Percentiles rank a stretch among this genome's conserved stretches.
Conservation (phyloP, 2,329 filamentous ascomycete species). For the Exophiala mesophila region DNA sequence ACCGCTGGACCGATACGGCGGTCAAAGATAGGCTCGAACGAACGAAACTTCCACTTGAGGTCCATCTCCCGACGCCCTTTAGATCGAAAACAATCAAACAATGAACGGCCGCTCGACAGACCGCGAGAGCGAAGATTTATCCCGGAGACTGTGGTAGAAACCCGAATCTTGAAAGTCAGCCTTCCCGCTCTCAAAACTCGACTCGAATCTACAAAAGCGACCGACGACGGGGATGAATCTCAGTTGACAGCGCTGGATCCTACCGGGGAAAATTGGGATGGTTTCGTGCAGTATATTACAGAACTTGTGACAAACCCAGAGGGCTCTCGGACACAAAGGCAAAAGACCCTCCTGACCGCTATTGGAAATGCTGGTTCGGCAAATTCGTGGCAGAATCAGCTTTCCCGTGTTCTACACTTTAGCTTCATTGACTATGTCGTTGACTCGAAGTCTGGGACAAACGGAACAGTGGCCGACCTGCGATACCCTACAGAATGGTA, state of each 20-base stretch:
- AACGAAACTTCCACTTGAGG: too few relatives aligned
- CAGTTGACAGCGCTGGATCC: constrained; percentile 20
- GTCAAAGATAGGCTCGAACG: too few relatives aligned
- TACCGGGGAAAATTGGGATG: constrained; percentile 8
- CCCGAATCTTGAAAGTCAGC: constrained; percentile 6
- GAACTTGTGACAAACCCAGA: constrained; percentile 3
- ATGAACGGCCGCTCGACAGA: constrained; percentile 26
- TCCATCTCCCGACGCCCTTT: too few relatives aligned
- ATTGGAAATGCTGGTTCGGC: constrained; percentile 8
- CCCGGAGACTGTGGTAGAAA: neutral
- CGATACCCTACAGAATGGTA: constrained; percentile 92
- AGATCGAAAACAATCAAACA: too few relatives aligned
- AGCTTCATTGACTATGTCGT: constrained; percentile 25
- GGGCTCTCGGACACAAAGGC: neutral
- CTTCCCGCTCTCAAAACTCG: constrained; percentile 10
- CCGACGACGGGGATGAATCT: constrained; percentile 9
- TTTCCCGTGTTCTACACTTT: constrained; percentile 20
- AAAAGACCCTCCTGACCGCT: constrained; percentile 11
- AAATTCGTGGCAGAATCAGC: constrained; percentile 7
- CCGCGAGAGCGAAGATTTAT: neutral
- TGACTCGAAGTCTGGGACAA: neutral
- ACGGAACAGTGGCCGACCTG: constrained; percentile 37
- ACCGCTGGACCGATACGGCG: too few relatives aligned
- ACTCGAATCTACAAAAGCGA: constrained; percentile 9
- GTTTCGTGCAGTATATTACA: constrained; percentile 10